These are phyloP conservation scores for Colletotrichum sp. DNA, from an alignment of 2,329 filamentous ascomycete species.

Conservation along the genomic window DNA sequence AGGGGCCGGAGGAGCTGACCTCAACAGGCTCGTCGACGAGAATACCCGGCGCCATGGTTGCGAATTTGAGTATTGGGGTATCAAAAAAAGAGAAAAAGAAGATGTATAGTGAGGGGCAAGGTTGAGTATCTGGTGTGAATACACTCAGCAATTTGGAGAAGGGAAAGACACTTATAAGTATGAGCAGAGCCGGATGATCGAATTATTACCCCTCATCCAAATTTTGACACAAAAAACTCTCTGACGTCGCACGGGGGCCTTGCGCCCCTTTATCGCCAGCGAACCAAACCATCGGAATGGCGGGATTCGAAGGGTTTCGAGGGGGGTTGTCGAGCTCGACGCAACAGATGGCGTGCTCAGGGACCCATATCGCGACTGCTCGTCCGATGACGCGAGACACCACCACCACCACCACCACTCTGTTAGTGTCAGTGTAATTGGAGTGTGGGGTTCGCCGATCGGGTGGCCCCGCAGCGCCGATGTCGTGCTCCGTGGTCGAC, in stretches of 20 bases:
- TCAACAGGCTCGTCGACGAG: constrained; percentile 22
- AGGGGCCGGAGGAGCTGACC: neutral
- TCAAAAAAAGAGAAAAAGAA: neutral
- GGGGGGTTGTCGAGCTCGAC: constrained; percentile 15
- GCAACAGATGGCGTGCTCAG: constrained; percentile 21
- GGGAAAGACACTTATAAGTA: neutral
- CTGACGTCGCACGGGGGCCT: neutral
- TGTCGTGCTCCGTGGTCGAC: constrained; percentile 6
- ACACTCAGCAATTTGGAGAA: neutral
- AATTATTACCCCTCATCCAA: neutral
- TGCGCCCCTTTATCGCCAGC: neutral
- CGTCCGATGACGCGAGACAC: constrained; percentile 21
- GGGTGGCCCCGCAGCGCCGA: neutral
- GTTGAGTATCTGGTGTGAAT: neutral
- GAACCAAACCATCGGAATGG: neutral
- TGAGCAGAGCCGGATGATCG: neutral
- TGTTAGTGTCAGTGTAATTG: neutral
- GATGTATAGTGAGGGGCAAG: neutral
- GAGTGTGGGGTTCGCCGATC: constrained; percentile 1
- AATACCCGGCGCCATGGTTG: constrained; percentile 24
- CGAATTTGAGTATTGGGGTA: neutral
- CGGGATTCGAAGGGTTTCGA: neutral
- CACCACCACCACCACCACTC: neutral
- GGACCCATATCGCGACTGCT: constrained; percentile 19
- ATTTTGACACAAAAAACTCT: neutral